Evolutionary conservation across 768 basidiomycete species (phyloP).

Genomic region (Flagelloscypha sp.): DNA sequence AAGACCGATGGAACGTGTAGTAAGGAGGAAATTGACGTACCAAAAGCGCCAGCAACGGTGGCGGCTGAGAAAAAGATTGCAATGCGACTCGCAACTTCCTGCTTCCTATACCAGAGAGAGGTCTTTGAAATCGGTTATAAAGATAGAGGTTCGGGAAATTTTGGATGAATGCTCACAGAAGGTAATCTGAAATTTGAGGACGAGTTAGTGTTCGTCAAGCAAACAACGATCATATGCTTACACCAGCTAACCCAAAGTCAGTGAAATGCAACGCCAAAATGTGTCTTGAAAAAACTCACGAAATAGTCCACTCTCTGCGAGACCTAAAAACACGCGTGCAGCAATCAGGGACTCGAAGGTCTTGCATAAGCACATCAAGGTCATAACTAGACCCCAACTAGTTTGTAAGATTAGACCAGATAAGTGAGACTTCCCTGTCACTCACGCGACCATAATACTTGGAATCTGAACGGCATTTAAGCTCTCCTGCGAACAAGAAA

Average conservation of each 20-base stretch:
- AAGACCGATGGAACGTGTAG: conserved; percentile 13
- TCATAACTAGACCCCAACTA: conserved; percentile 19
- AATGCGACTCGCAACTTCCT: conserved; percentile 49
- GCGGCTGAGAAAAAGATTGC: conserved; percentile 61
- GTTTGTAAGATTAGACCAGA: neutral
- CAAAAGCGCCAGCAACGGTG: conserved; percentile 38
- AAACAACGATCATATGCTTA: neutral
- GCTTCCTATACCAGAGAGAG: conserved; percentile 52
- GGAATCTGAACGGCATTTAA: conserved; percentile 14
- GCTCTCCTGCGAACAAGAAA: neutral
- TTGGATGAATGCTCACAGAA: neutral
- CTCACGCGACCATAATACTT: conserved; percentile 26
- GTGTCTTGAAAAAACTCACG: conserved; percentile 17
- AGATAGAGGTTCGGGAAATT: too few relatives aligned
- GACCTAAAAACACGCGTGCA: conserved; percentile 30
- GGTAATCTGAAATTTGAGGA: neutral
- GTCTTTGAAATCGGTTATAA: too few relatives aligned
- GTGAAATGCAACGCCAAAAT: neutral
- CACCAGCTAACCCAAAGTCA: neutral
- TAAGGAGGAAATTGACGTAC: neutral
- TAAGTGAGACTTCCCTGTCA: conserved; percentile 16
- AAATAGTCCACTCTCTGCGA: conserved; percentile 32
- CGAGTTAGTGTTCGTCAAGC: neutral
- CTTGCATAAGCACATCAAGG: conserved; percentile 24
- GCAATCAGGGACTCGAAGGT: conserved; percentile 22